A percentile compares a stretch with the other conserved stretches of the same genome.
phyloP scores from a whole-genome alignment of 371 early-diverging fungal genomes.

The Mortierella sp. region DNA sequence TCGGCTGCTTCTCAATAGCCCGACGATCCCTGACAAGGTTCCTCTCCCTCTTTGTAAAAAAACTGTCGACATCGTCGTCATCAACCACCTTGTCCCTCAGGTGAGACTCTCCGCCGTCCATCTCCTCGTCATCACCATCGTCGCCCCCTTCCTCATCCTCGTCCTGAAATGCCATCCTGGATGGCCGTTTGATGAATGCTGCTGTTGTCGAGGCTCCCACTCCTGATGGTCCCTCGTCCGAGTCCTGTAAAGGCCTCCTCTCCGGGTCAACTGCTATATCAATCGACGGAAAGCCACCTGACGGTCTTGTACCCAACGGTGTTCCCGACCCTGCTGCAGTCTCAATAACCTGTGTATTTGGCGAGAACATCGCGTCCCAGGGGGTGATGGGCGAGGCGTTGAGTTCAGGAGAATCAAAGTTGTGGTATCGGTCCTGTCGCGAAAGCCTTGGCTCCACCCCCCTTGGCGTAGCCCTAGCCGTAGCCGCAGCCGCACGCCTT shows the following conservation, averaged over 20 bases:
- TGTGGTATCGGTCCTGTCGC: too few relatives aligned
- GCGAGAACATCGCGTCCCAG: neutral
- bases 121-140: neutral
- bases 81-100: neutral
- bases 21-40: neutral
- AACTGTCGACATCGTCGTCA: constrained; percentile 1
- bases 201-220: neutral
- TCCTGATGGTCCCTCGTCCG: neutral
- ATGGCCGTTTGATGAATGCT: neutral
- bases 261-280: neutral
- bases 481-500: neutral
- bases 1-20: constrained; percentile 1
- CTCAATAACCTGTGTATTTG: neutral
- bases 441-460: neutral
- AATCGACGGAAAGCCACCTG: neutral
- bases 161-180: neutral
- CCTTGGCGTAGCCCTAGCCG: neutral
- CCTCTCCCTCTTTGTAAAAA: neutral
- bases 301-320: neutral
- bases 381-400: neutral
- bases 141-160: neutral
- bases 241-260: too few relatives aligned
- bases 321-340: neutral
- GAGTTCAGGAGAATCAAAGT: neutral
- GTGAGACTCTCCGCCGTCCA: neutral